Percentiles rank a stretch among this genome's conserved stretches.
Conservation (phyloP, 768 basidiomycete genomes). For the Brasilioporus rufonigricans region DNA sequence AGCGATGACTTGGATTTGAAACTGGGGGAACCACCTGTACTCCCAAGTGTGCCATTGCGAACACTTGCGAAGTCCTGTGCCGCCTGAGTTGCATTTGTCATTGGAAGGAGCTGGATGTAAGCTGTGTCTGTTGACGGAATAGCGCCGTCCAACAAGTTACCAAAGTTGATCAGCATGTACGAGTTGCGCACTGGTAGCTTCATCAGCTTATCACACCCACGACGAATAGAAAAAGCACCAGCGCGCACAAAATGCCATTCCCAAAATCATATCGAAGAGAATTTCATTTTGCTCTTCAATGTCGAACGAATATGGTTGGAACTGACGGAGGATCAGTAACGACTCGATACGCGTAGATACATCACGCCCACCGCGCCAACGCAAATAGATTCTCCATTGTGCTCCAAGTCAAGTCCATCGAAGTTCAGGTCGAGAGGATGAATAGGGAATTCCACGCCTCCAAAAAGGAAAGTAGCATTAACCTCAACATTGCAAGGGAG, state of each 20-base stretch:
- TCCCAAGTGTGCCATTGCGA: slow-evolving; percentile 3
- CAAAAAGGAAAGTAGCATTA: slow-evolving; percentile 64
- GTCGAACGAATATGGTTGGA: slow-evolving; percentile 63
- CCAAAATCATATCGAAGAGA: slow-evolving; percentile 62
- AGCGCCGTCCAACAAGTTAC: slow-evolving; percentile 52
- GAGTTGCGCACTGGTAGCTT: slow-evolving; percentile 55
- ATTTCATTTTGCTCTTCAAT: slow-evolving; percentile 23
- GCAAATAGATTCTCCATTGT: slow-evolving; percentile 30
- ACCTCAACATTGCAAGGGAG: slow-evolving; percentile 64
- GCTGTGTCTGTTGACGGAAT: slow-evolving; percentile 40
- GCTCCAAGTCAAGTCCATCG: slow-evolving; percentile 11
- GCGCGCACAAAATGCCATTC: slow-evolving; percentile 67
- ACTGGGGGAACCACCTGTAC: slow-evolving; percentile 25
- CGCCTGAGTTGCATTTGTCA: slow-evolving; percentile 47
- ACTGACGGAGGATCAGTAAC: slow-evolving; percentile 37
- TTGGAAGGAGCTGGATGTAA: slow-evolving; percentile 62
- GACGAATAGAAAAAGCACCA: not conserved
- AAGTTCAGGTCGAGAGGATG: slow-evolving; percentile 63
- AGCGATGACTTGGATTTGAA: slow-evolving; percentile 20
- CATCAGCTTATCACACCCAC: not conserved
- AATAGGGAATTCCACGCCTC: slow-evolving; percentile 53
- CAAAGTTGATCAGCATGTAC: slow-evolving; percentile 63
- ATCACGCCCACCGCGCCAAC: slow-evolving; percentile 42
- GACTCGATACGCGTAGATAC: not conserved
- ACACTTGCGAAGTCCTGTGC: slow-evolving; percentile 12